Evolutionary conservation across 768 basidiomycete species (phyloP).

Genomic region (Rhodotorula babjevae): DNA sequence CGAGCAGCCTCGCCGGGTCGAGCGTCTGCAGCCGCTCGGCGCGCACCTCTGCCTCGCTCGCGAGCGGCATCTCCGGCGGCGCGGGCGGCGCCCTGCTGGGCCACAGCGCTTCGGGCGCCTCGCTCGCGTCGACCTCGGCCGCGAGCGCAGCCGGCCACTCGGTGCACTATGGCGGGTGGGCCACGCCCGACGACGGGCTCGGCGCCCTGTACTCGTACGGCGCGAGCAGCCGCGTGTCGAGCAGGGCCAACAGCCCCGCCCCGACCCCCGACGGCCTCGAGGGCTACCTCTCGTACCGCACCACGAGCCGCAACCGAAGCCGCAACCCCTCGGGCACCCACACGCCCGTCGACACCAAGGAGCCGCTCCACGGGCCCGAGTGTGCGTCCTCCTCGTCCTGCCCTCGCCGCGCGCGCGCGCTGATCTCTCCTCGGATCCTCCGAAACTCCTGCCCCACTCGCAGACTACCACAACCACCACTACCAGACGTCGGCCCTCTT

Average conservation of each 20-base stretch:
- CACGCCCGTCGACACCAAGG: slow-evolving; percentile 20
- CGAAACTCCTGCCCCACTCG: not conserved
- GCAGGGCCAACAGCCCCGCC: slow-evolving; percentile 17
- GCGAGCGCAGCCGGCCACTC: not conserved
- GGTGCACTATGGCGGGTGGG: not conserved
- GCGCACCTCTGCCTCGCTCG: not conserved
- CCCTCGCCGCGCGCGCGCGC: not conserved
- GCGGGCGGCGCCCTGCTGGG: not conserved
- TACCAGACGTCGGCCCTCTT: slow-evolving; percentile 30
- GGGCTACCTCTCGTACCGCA: slow-evolving; percentile 23
- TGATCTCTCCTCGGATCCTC: not conserved
- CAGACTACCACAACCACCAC: slow-evolving; percentile 25
- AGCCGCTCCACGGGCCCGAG: slow-evolving; percentile 18
- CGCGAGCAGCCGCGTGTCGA: slow-evolving; percentile 18
- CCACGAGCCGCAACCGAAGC: slow-evolving; percentile 10
- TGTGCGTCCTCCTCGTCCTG: slow-evolving; percentile 7
- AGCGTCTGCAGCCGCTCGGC: not conserved
- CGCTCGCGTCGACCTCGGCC: not conserved
- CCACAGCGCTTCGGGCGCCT: not conserved
- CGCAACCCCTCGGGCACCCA: slow-evolving; percentile 9
- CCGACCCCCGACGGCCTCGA: slow-evolving; percentile 12
- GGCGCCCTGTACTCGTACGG: not conserved
- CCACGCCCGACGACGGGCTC: slow-evolving; percentile 12
- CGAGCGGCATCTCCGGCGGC: too few species aligned
- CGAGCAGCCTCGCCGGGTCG: not conserved